A percentile compares a stretch with the other conserved stretches of the same genome.
These are phyloP conservation scores for Taphrina deformans DNA, from an alignment of 1,139 yeast species.

Conservation along the genomic window DNA sequence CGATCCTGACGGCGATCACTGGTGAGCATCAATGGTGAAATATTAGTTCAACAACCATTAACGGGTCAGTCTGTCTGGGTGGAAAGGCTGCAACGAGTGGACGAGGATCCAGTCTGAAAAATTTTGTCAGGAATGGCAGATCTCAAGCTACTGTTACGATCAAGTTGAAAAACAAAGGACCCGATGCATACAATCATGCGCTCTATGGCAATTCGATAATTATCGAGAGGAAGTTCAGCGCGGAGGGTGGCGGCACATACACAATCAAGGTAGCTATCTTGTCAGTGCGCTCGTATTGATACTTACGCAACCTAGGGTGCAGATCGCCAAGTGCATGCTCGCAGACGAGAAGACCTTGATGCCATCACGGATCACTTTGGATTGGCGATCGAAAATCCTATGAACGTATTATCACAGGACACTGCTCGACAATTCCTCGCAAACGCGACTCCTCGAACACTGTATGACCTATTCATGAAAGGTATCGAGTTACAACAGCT, in stretches of 20 bases:
- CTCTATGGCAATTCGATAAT: slow-evolving; percentile 67
- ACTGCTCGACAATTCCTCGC: slow-evolving; percentile 88
- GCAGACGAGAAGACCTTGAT: slow-evolving; percentile 65
- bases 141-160: slow-evolving; percentile 42
- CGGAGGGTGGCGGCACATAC: slow-evolving; percentile 52
- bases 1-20: slow-evolving; percentile 84
- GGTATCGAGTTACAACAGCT: slow-evolving; percentile 67
- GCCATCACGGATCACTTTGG: slow-evolving; percentile 68
- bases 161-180: slow-evolving; percentile 51
- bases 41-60: not conserved
- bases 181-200: slow-evolving; percentile 63
- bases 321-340: slow-evolving; percentile 56
- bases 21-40: not conserved
- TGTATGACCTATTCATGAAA: slow-evolving; percentile 71
- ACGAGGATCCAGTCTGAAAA: slow-evolving; percentile 71
- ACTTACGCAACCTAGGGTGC: slow-evolving; percentile 51
- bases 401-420: slow-evolving; percentile 91
- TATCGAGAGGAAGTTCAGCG: slow-evolving; percentile 66
- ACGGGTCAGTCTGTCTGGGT: slow-evolving; percentile 68
- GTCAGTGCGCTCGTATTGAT: slow-evolving; percentile 37
- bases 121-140: slow-evolving; percentile 76
- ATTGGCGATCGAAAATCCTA: slow-evolving; percentile 84
- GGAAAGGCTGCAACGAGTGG: slow-evolving; percentile 90
- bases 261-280: slow-evolving; percentile 51
- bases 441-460: slow-evolving; percentile 65